Evolutionary conservation across 306 rosid species (phyloP).

Genomic region (Quercus berberidifolia): DNA sequence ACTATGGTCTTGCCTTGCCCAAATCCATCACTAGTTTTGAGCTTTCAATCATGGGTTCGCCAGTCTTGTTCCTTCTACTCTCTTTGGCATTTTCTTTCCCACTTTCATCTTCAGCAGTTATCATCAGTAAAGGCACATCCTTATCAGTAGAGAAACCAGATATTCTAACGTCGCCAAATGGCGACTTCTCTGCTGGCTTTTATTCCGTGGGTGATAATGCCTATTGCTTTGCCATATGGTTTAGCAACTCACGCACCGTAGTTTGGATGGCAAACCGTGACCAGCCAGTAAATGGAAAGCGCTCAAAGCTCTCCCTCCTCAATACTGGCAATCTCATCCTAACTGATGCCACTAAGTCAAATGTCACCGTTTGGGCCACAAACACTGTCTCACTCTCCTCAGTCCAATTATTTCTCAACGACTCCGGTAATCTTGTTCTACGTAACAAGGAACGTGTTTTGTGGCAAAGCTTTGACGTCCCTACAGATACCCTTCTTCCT

Average conservation of each 20-base stretch:
- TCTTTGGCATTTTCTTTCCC: too few relatives aligned
- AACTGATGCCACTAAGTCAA: slow-evolving; percentile 23
- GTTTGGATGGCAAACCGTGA: slow-evolving; percentile 53
- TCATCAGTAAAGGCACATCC: slow-evolving; percentile 30
- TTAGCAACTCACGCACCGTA: background rate
- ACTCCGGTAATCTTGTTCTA: slow-evolving; percentile 42
- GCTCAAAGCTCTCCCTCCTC: slow-evolving; percentile 41
- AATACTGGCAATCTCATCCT: slow-evolving; percentile 35
- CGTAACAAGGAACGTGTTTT: background rate
- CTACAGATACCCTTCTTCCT: slow-evolving; percentile 48
- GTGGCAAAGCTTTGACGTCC: slow-evolving; percentile 48
- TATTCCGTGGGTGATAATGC: slow-evolving; percentile 31
- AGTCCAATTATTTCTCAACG: slow-evolving; percentile 7
- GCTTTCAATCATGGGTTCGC: too few relatives aligned
- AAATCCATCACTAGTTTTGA: too few relatives aligned
- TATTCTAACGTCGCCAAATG: slow-evolving; percentile 30
- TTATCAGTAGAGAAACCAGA: slow-evolving; percentile 32
- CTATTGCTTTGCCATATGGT: slow-evolving; percentile 44
- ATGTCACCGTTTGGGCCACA: slow-evolving; percentile 28
- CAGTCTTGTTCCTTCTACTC: too few relatives aligned
- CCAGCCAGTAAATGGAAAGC: slow-evolving; percentile 37
- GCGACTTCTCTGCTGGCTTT: slow-evolving; percentile 47
- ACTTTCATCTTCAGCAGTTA: too few relatives aligned
- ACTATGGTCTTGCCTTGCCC: too few relatives aligned
- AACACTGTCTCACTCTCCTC: background rate